Evolutionary conservation across 306 rosid species (phyloP).

Genomic region (Adenanthera pavonina): DNA sequence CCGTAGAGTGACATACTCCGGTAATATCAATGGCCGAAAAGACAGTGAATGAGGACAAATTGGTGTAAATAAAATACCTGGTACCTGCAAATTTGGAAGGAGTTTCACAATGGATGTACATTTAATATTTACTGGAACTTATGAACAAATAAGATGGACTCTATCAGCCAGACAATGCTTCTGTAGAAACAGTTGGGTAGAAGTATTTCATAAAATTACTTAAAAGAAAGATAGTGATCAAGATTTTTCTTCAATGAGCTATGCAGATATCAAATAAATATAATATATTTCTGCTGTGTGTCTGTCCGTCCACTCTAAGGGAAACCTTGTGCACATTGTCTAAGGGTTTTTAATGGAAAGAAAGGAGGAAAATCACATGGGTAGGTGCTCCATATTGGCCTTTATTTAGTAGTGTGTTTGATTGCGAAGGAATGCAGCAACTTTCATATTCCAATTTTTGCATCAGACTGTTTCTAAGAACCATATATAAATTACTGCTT

Average conservation of each 20-base stretch:
- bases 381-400: background rate
- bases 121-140: background rate
- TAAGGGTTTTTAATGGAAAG: background rate
- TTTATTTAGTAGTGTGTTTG: background rate
- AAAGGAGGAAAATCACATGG: background rate
- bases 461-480: background rate
- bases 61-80: conserved; percentile 93
- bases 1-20: conserved; percentile 83
- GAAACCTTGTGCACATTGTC: background rate
- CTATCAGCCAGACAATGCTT: background rate
- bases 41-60: conserved; percentile 96
- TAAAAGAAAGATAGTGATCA: background rate
- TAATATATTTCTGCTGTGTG: background rate
- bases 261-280: background rate
- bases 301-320: background rate
- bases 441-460: background rate
- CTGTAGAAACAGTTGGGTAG: background rate
- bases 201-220: background rate
- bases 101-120: conserved; percentile 4
- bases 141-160: background rate
- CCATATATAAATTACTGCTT: background rate
- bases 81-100: conserved; percentile 71
- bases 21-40: conserved; percentile 88
- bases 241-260: background rate
- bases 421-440: background rate